These are phyloP conservation scores for Heterobasidion annosum DNA, from an alignment of 1,284 basidiomycete species.

Conservation along the genomic window DNA sequence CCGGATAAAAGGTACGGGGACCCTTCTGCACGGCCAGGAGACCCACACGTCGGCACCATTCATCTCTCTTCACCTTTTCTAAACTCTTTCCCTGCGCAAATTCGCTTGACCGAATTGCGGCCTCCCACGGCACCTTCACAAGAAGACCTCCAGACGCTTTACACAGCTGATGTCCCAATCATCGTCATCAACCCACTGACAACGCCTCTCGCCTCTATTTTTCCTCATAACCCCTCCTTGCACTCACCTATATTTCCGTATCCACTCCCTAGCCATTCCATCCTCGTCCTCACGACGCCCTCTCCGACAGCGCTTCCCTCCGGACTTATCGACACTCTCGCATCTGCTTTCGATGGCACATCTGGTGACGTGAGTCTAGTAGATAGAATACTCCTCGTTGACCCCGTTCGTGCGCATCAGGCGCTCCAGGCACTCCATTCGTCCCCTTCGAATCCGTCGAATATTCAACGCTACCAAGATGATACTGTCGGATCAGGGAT, in stretches of 20 bases:
- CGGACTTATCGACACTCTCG: background rate
- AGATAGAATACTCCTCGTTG: constrained; percentile 35
- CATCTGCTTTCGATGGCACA: background rate
- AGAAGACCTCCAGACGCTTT: constrained; percentile 20
- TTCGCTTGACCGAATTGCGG: constrained; percentile 38
- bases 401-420: constrained; percentile 44
- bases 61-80: constrained; percentile 41
- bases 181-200: constrained; percentile 50
- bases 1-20: background rate
- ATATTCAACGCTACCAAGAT: constrained; percentile 55
- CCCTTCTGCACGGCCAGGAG: background rate
- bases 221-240: constrained; percentile 8
- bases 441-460: constrained; percentile 32
- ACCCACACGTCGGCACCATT: constrained; percentile 9
- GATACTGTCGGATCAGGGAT: constrained; percentile 52
- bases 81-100: constrained; percentile 35
- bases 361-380: background rate
- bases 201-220: constrained; percentile 31
- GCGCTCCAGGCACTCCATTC: constrained; percentile 40
- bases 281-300: constrained; percentile 37
- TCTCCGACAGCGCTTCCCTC: constrained; percentile 10
- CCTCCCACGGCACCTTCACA: constrained; percentile 8
- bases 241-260: constrained; percentile 12
- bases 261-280: constrained; percentile 40
- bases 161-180: constrained; percentile 48